Evolutionary conservation across 148 eudicot species (phyloP).

Genomic region (Vaccinium darrowii): DNA sequence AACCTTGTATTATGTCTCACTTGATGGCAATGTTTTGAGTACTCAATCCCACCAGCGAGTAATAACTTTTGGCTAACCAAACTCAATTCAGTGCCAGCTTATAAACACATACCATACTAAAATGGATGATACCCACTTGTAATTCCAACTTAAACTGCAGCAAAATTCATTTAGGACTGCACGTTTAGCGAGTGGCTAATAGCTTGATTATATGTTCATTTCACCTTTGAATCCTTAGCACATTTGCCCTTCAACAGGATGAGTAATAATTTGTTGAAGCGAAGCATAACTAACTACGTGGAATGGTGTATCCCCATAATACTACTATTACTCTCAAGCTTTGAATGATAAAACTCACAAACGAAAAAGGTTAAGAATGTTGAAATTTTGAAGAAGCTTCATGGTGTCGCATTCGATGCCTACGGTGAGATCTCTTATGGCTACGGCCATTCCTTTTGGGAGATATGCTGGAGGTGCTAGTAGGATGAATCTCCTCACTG

Average conservation of each 20-base stretch:
- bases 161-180: neutral
- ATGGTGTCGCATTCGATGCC: conserved; percentile 33
- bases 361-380: neutral
- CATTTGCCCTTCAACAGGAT: neutral
- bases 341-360: neutral
- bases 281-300: neutral
- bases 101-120: neutral
- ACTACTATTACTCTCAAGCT: neutral
- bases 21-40: conserved; percentile 1
- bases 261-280: neutral
- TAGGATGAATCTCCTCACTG: conserved; percentile 22
- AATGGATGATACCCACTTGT: neutral
- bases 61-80: neutral
- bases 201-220: neutral
- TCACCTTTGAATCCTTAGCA: neutral
- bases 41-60: neutral
- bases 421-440: conserved; percentile 30
- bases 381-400: conserved; percentile 20
- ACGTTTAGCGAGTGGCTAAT: neutral
- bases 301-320: neutral
- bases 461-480: conserved; percentile 8
- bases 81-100: neutral
- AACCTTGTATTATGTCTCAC: neutral
- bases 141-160: neutral
- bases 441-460: conserved; percentile 27